Evolutionary conservation across 2,329 filamentous ascomycete species (phyloP), one percentile per base, ranked within the genome.

Genomic region (Sporothrix phasma): DNA sequence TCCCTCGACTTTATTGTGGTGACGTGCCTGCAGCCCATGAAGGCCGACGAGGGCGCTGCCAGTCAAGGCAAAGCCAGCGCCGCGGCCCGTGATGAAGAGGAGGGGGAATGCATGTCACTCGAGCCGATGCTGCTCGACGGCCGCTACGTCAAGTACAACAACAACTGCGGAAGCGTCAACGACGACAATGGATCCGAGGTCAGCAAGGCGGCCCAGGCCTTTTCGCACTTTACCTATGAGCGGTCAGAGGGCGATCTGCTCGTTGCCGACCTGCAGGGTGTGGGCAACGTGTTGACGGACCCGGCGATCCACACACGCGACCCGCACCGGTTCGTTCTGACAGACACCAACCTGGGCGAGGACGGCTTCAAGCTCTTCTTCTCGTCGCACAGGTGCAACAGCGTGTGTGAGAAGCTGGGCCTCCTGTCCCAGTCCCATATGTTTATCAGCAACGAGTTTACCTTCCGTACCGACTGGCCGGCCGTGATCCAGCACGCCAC

Each of bases 181-280:
- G 6, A 49, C n/a, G 45, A 45, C 61, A 26, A 67, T 1, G 66
- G 70, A n/a, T 22, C 41, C 31, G 65, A 64, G 5, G 69, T 70
- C 66, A 74, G 72, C 61, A 62, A 69, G 19, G 69, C 71, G 1
- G 75, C 75, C 0, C 76, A 77, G 47, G 76, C 75, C 0, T 78
- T 78, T 63, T 76, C 74, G 0, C 76, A 78, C 62, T 77, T 77
- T 46, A 76, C 76, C 1, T 77, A 75, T 49, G 76, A 77, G 69
- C 72, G 76, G 1, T 77, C 76, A 0, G 66, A 66, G 58, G 76
- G 75, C n/a, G 63, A 64, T 15, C 71, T 77, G 37, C 31, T 77
- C 1, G 72, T 77, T 7, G 68, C 62, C 49, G 74, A 77, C 66
- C 67, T 77, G 0, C 75, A 77, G 64, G 75, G 76, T 6, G 74